phyloP scores from a whole-genome alignment of 2,329 filamentous ascomycete genomes.

The Paradendryphiella salina region DNA sequence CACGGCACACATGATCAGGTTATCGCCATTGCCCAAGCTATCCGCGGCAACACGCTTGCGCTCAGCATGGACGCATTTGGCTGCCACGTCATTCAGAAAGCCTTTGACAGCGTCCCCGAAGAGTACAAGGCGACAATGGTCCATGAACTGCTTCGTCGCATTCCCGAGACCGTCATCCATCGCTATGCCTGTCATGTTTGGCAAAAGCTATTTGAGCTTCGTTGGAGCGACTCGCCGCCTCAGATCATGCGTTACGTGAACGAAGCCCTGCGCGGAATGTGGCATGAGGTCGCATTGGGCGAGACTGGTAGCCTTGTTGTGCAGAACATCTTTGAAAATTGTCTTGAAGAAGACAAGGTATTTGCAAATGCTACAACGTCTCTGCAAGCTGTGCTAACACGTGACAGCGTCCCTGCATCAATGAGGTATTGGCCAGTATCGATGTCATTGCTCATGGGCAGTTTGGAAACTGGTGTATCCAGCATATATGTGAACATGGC shows the following conservation, averaged over 20 bases:
- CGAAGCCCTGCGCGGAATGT: constrained; percentile 91
- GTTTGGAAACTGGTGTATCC: constrained; percentile 99
- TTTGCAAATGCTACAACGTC: neutral
- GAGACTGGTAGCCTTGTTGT: constrained; percentile 98
- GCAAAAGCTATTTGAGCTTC: constrained; percentile 98
- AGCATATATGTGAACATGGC: constrained; percentile 98
- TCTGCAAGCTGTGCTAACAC: constrained; percentile 4
- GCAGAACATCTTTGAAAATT: constrained; percentile 99
- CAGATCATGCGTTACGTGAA: constrained; percentile 99
- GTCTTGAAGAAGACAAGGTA: constrained; percentile 97
- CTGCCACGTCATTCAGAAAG: constrained; percentile 97
- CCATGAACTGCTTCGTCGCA: constrained; percentile 91
- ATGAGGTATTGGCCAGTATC: constrained; percentile 92
- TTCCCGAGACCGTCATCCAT: constrained; percentile 97
- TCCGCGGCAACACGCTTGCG: constrained; percentile 89
- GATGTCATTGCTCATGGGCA: constrained; percentile 96
- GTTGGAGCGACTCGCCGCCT: constrained; percentile 91
- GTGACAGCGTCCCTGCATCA: constrained; percentile 84
- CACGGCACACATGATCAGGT: constrained; percentile 93
- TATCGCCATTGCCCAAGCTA: constrained; percentile 89
- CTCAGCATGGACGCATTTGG: constrained; percentile 99
- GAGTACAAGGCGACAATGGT: constrained; percentile 99
- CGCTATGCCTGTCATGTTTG: constrained; percentile 98
- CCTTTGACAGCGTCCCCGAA: constrained; percentile 95
- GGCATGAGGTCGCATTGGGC: constrained; percentile 95